Evolutionary conservation across 2,329 filamentous ascomycete species (phyloP).

Genomic region (Pseudogymnoascus sp.): DNA sequence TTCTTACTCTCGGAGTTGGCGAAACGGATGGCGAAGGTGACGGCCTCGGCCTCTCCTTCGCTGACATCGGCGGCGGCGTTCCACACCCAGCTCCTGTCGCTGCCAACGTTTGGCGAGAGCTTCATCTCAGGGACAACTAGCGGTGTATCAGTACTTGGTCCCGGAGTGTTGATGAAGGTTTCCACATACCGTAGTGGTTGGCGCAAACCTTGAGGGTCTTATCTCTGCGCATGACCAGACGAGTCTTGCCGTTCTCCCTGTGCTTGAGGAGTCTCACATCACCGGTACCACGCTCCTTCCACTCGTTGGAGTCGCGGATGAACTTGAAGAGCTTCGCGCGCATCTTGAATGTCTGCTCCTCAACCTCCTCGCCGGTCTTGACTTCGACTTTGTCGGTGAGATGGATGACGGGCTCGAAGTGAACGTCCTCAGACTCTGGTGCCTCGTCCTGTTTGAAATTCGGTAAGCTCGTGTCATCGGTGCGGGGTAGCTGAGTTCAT

Average conservation of each 20-base stretch:
- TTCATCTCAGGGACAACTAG: conserved; percentile 97
- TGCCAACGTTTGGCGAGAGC: conserved; percentile 94
- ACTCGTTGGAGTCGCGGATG: conserved; percentile 82
- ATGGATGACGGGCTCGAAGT: conserved; percentile 95
- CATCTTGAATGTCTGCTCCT: conserved; percentile 99
- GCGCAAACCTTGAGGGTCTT: conserved; percentile 99
- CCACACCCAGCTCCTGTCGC: conserved; percentile 99
- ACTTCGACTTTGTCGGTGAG: conserved; percentile 94
- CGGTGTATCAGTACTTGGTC: conserved; percentile 17
- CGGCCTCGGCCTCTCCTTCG: conserved; percentile 93
- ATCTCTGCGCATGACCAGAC: conserved; percentile 96
- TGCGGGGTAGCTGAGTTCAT: conserved; percentile 11
- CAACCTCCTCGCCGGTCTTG: conserved; percentile 96
- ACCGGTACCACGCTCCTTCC: conserved; percentile 98
- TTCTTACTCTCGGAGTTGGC: conserved; percentile 89
- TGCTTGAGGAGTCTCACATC: conserved; percentile 96
- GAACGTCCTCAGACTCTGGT: conserved; percentile 83
- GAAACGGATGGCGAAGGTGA: conserved; percentile 93
- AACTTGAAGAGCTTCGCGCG: conserved; percentile 99
- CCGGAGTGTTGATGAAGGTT: neutral
- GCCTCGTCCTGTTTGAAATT: conserved; percentile 52
- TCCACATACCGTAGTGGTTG: conserved; percentile 89
- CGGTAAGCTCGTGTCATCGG: conserved; percentile 17
- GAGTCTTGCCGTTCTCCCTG: conserved; percentile 96
- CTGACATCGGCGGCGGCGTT: conserved; percentile 96